phyloP scores from a whole-genome alignment of 148 eudicot genomes.

The Heliosperma pusillum region DNA sequence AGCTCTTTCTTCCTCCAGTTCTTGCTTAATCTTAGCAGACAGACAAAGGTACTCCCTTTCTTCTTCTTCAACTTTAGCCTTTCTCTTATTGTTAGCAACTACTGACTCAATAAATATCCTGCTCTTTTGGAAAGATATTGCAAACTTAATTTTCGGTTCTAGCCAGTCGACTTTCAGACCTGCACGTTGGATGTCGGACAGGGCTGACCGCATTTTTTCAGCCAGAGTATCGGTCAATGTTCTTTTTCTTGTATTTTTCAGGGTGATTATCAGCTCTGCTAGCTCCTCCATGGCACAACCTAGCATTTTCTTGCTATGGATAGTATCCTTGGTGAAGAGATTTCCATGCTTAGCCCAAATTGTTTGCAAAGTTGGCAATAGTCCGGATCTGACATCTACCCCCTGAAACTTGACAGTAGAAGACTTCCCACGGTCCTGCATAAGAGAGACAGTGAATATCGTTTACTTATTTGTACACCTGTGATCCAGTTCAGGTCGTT shows the following conservation, averaged over 20 bases:
- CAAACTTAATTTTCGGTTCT: constrained; percentile 2
- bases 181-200: constrained; percentile 13
- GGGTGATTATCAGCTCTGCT: constrained; percentile 17
- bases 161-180: constrained; percentile 24
- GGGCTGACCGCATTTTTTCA: not conserved
- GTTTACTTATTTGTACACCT: not conserved
- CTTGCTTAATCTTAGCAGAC: constrained; percentile 14
- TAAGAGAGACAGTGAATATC: not conserved
- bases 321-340: constrained; percentile 12
- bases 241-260: constrained; percentile 15
- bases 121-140: constrained; percentile 2
- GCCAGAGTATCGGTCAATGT: constrained; percentile 12
- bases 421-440: not conserved
- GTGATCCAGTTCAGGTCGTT: no score
- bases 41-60: constrained; percentile 16
- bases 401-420: constrained; percentile 12
- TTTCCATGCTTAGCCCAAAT: constrained; percentile 17
- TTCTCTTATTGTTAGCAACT: not conserved
- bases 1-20: not conserved
- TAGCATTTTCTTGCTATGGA: constrained; percentile 6
- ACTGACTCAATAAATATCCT: constrained; percentile 4
- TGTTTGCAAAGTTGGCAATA: constrained; percentile 19
- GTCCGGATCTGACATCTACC: constrained; percentile 12
- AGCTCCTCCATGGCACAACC: constrained; percentile 19
- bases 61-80: constrained; percentile 11